Conservation (phyloP, 805 yeast genomes). For the Nematodospora valgi region DNA sequence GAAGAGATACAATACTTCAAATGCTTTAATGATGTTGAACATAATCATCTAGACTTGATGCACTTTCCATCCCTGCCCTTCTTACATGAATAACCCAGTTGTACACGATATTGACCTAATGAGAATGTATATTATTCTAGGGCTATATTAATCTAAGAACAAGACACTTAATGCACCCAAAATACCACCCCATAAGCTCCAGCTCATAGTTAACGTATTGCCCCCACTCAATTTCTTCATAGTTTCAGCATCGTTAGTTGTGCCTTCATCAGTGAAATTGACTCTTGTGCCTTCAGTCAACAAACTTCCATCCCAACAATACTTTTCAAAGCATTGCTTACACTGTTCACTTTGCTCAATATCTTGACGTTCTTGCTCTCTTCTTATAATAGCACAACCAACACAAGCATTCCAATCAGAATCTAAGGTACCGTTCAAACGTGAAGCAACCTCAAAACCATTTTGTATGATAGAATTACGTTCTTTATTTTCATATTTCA, state of each 20-base stretch:
- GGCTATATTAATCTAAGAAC: no score
- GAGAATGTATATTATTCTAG: no score
- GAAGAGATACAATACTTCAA: no score
- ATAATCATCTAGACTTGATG: no score
- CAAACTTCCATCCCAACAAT: constrained; percentile 68
- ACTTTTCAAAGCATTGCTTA: constrained; percentile 60
- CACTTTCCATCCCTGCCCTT: no score
- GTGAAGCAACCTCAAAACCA: constrained; percentile 70
- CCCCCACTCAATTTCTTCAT: constrained; percentile 3
- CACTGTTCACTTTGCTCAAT: constrained; percentile 64
- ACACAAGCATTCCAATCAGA: constrained; percentile 70
- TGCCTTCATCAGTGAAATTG: constrained; percentile 28
- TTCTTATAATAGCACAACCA: constrained; percentile 78
- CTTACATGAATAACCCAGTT: no score
- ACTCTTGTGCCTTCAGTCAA: constrained; percentile 9
- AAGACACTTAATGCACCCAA: constrained; percentile 1
- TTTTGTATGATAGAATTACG: constrained; percentile 60
- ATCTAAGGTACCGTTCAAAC: constrained; percentile 64
- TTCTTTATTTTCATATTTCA: constrained; percentile 58
- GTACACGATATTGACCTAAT: no score
- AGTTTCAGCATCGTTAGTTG: constrained; percentile 8
- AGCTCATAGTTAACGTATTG: neutral
- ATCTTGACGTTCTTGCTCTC: constrained; percentile 69
- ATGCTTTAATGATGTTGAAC: no score
- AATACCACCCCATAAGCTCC: neutral